Percentiles rank a stretch among this genome's conserved stretches.
Conservation (phyloP, 805 yeast species). For the Suhomyces prunicola region DNA sequence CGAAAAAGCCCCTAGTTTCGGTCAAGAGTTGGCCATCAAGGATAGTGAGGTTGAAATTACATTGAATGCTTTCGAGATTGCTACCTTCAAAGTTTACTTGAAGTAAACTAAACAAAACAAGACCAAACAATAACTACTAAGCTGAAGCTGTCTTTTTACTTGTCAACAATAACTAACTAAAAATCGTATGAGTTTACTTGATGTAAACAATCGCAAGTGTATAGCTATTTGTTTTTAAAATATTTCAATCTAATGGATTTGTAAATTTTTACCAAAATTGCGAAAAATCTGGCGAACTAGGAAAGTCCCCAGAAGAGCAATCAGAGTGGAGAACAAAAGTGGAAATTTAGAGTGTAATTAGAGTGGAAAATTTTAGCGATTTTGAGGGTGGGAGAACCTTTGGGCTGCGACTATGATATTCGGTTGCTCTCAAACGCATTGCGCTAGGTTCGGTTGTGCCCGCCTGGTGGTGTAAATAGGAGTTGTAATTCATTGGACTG, state of each 20-base stretch:
- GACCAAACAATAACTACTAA: no score
- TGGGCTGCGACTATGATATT: no score
- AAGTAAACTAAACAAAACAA: constrained; percentile 5
- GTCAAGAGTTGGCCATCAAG: constrained; percentile 29
- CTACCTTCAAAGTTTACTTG: constrained; percentile 53
- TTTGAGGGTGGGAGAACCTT: no score
- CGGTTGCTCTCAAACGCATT: not conserved
- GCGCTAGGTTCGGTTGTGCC: not conserved
- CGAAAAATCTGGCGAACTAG: not conserved
- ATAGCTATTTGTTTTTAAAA: not conserved
- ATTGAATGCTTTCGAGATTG: constrained; percentile 78
- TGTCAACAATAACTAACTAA: no score
- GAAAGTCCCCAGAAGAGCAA: not conserved
- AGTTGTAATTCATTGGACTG: not conserved
- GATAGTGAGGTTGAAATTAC: constrained; percentile 40
- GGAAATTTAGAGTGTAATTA: not conserved
- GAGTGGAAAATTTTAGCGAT: not conserved
- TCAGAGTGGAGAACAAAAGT: no score
- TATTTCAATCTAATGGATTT: not conserved
- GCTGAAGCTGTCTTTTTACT: not conserved
- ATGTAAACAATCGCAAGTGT: not conserved
- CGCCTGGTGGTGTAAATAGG: not conserved
- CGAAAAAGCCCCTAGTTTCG: constrained; percentile 26
- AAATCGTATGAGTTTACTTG: no score
- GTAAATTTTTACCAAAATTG: not conserved